Percentiles rank a stretch among this genome's conserved stretches.
These are phyloP conservation scores for Calocera cornea DNA, from an alignment of 768 basidiomycete genomes.

Conservation along the genomic window DNA sequence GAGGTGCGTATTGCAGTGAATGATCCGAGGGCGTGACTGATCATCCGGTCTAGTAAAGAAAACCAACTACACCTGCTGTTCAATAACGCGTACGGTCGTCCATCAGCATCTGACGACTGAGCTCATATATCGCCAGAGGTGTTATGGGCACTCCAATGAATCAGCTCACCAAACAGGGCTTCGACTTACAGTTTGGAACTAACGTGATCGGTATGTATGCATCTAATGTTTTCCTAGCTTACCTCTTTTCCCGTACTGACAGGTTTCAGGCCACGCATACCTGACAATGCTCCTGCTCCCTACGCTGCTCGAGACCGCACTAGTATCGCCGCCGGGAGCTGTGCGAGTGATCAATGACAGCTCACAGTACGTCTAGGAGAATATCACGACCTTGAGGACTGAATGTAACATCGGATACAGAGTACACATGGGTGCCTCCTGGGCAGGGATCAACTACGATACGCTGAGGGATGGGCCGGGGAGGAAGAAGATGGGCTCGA, in stretches of 20 bases:
- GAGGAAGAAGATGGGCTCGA: background rate
- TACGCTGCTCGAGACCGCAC: background rate
- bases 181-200: constrained; percentile 43
- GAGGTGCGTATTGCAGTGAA: constrained; percentile 3
- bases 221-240: too few relatives aligned
- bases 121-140: constrained; percentile 25
- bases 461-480: background rate
- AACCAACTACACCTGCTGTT: constrained; percentile 8
- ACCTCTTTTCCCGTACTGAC: too few relatives aligned
- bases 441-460: background rate
- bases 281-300: constrained; percentile 1
- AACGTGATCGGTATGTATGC: constrained; percentile 35
- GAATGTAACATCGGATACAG: background rate
- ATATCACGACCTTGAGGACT: too few relatives aligned
- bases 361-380: background rate
- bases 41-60: constrained; percentile 4
- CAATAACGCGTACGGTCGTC: constrained; percentile 7
- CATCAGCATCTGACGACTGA: background rate
- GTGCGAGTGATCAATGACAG: constrained; percentile 5
- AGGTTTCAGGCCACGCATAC: background rate
- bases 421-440: background rate
- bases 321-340: background rate
- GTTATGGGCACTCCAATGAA: constrained; percentile 35
- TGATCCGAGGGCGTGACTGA: background rate
- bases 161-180: constrained; percentile 34